Base-by-base conservation (phyloP, 192 early-diverging fungal species). In the Paraglomus occultum region DNA sequence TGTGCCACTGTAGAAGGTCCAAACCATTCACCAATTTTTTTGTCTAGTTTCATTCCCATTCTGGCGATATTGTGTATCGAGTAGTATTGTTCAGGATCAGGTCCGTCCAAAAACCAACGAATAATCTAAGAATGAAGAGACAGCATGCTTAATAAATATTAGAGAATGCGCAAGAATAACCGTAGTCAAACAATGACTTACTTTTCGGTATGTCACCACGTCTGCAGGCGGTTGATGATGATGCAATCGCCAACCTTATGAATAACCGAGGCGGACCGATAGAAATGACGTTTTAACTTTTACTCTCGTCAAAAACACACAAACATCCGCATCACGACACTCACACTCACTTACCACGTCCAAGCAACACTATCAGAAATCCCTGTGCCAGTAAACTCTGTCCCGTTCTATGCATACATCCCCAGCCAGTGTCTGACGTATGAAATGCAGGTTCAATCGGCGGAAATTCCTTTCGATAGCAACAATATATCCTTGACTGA, bases 11-110 rank as follows among this genome's bases (percentile, higher is more conserved):
- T 80, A 2, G 78, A 70, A 17, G 78, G 78, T 1, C 75, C 75
- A 73, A 80, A 80, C 78, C 78, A 80, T 11, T 80, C 78, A 44
- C 78, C 78, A 22, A 80, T 55, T n/a, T 68, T 65, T 38, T 80
- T 80, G 46, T 80, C 78, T 9, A 76, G 59, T n/a, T 52, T 44
- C 15, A 74, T 12, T 14, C 78, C 78, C 15, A 54, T 31, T 22
- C 71, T 67, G 4, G 78, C 75, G 51, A 80, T 80, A 44, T 67
- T 74, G 45, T 80, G 78, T 44, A 80, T 80, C n/a, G 74, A 76
- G 52, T 80, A 80, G 39, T 72, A 72, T 4, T 74, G 75, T 57
- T 80, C 75, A 2, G 78, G 71, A 20, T 80, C 75, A 5, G 78
- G 74, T 6, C 74, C 75, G 43, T 80, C 78, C 38, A 73, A 68